Conservation (phyloP, 2,329 filamentous ascomycete genomes). For the Blastomyces gilchristii region DNA sequence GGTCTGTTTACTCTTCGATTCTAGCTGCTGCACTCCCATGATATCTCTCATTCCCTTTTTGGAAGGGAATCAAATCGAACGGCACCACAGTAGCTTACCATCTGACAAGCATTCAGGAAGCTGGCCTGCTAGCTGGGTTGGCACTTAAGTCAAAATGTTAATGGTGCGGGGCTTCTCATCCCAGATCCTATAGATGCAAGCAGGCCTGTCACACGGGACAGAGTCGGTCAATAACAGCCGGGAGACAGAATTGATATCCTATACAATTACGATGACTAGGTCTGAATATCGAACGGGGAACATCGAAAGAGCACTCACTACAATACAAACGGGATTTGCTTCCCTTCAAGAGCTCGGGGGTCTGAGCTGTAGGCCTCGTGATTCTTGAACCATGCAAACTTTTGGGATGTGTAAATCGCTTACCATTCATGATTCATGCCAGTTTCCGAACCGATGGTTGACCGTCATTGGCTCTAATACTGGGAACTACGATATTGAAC, state of each 20-base stretch:
- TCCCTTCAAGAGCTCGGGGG: no score
- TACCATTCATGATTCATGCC: neutral
- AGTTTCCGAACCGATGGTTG: neutral
- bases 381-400: neutral
- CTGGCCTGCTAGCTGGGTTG: neutral
- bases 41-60: neutral
- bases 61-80: neutral
- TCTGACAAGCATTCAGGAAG: neutral
- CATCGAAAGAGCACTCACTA: no score
- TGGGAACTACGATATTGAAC: neutral
- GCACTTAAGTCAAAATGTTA: no score
- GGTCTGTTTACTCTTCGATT: neutral
- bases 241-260: no score
- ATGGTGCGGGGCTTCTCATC: no score
- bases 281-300: no score
- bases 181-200: neutral
- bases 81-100: neutral
- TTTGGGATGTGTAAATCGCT: neutral
- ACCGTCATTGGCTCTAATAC: neutral
- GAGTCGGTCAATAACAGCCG: no score
- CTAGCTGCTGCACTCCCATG: neutral
- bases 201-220: neutral
- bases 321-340: neutral
- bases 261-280: no score
- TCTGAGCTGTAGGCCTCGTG: no score